A percentile compares a stretch with the other conserved stretches of the same genome.
phyloP scores from a whole-genome alignment of 2,329 filamentous ascomycete genomes.

The Arthrobotrys conoides region DNA sequence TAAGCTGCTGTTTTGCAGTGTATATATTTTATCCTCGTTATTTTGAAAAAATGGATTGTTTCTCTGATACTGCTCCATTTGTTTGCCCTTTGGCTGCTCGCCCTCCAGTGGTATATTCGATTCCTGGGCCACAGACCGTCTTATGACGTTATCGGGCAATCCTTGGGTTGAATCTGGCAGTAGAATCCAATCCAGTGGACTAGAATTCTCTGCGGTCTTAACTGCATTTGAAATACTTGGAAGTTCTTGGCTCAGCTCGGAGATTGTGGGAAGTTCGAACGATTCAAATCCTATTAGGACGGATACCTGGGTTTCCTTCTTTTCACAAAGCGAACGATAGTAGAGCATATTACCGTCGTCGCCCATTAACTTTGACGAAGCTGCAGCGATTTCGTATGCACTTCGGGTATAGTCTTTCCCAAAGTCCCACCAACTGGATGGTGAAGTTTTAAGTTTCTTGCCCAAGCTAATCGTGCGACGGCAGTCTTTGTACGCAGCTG shows the following conservation, averaged over 20 bases:
- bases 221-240: not conserved
- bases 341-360: not conserved
- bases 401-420: not conserved
- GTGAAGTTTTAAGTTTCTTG: not conserved
- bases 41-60: too few relatives aligned
- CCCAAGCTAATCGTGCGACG: not conserved
- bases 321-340: not conserved
- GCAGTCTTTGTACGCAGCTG: not conserved
- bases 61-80: too few relatives aligned
- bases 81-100: too few relatives aligned
- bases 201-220: not conserved
- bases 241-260: not conserved
- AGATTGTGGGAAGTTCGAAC: not conserved
- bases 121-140: too few relatives aligned
- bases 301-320: not conserved
- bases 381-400: constrained; percentile 3
- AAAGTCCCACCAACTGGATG: too few relatives aligned
- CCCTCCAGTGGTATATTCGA: too few relatives aligned
- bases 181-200: not conserved
- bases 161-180: not conserved
- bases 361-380: not conserved
- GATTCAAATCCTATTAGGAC: not conserved
- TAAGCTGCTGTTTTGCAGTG: too few relatives aligned
- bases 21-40: too few relatives aligned
- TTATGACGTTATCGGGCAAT: not conserved